phyloP scores from a whole-genome alignment of 164 flowering plant genomes.

The Akebia trifoliata region DNA sequence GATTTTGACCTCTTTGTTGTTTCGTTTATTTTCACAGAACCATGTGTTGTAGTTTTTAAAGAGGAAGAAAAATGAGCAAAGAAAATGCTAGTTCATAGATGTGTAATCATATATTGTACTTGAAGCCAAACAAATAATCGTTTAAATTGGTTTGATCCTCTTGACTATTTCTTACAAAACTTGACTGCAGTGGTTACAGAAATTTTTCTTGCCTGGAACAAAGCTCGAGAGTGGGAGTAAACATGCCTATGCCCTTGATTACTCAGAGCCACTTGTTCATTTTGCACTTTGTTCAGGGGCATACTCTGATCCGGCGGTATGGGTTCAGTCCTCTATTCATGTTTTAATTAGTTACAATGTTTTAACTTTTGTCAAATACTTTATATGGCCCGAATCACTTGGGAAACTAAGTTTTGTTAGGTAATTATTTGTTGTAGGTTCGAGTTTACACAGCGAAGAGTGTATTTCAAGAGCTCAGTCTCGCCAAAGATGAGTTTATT shows the following conservation, averaged over 20 bases:
- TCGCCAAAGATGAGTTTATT: slow-evolving; percentile 50
- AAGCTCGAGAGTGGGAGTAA: slow-evolving; percentile 26
- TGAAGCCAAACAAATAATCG: too few relatives aligned
- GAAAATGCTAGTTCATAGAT: too few relatives aligned
- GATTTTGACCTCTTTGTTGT: too few relatives aligned
- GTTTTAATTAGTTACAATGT: background rate
- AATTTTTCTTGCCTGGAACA: slow-evolving; percentile 40
- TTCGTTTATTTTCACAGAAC: too few relatives aligned
- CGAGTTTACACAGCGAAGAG: slow-evolving; percentile 45
- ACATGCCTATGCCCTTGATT: slow-evolving; percentile 53
- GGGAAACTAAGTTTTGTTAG: background rate
- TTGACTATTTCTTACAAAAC: background rate
- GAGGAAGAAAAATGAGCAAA: too few relatives aligned
- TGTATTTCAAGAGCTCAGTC: slow-evolving; percentile 42
- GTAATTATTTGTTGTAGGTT: slow-evolving; percentile 31
- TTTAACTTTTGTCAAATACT: too few relatives aligned
- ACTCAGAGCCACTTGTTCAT: slow-evolving; percentile 66
- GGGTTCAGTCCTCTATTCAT: slow-evolving; percentile 1
- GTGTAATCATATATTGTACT: too few relatives aligned
- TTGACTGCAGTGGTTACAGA: slow-evolving; percentile 54
- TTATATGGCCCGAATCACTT: background rate
- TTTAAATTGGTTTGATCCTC: background rate
- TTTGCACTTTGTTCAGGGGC: slow-evolving; percentile 65
- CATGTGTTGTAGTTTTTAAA: too few relatives aligned
- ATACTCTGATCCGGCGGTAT: slow-evolving; percentile 62